phyloP scores from a whole-genome alignment of 2,329 filamentous ascomycete species.

The Leptographium galeiforme region DNA sequence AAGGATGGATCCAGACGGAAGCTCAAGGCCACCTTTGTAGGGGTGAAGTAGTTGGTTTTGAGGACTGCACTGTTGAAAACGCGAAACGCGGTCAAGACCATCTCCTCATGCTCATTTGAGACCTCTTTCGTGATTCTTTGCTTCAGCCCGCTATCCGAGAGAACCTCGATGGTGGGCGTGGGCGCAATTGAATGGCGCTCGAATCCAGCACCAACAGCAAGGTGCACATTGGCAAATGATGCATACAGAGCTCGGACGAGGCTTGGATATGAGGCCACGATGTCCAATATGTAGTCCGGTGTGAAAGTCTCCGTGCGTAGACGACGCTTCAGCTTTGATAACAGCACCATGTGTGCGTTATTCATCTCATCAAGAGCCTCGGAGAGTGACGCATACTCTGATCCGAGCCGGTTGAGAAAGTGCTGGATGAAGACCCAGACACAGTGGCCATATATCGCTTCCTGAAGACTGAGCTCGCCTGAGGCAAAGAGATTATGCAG shows the following conservation, averaged over 20 bases:
- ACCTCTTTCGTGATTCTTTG: slow-evolving; percentile 68
- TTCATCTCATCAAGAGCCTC: slow-evolving; percentile 70
- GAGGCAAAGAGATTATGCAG: slow-evolving; percentile 81
- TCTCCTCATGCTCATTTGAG: slow-evolving; percentile 86
- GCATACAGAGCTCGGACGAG: slow-evolving; percentile 82
- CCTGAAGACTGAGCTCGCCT: slow-evolving; percentile 80
- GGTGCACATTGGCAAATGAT: slow-evolving; percentile 80
- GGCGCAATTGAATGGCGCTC: slow-evolving; percentile 39
- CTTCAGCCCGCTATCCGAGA: slow-evolving; percentile 61
- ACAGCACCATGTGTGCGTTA: slow-evolving; percentile 70
- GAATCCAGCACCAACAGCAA: slow-evolving; percentile 37
- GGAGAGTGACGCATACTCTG: slow-evolving; percentile 79
- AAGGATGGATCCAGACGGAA: slow-evolving; percentile 87
- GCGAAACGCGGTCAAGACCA: slow-evolving; percentile 95
- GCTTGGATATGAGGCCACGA: slow-evolving; percentile 80
- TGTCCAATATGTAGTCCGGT: slow-evolving; percentile 93
- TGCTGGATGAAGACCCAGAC: slow-evolving; percentile 97
- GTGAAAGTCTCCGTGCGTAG: slow-evolving; percentile 95
- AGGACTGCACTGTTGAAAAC: slow-evolving; percentile 88
- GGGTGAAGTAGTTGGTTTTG: slow-evolving; percentile 96
- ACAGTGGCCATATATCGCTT: slow-evolving; percentile 94
- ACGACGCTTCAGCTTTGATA: slow-evolving; percentile 90
- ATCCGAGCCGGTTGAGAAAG: slow-evolving; percentile 88
- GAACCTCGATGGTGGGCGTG: slow-evolving; percentile 49
- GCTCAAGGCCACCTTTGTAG: slow-evolving; percentile 93